Conservation (phyloP, 257 asterid genomes). For the Jacaranda copaia region DNA sequence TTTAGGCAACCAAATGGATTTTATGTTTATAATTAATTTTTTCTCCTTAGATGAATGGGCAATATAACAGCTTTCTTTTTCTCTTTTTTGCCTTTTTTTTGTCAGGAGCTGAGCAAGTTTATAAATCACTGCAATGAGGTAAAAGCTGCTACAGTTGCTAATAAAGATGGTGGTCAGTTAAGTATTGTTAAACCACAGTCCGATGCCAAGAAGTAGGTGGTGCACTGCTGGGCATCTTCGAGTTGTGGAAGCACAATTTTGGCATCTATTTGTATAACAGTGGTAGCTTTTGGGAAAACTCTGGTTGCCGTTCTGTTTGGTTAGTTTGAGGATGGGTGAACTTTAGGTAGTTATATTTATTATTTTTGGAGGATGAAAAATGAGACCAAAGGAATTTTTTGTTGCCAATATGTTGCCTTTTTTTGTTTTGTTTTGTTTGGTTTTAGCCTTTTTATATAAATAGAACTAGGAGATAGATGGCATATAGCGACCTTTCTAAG, state of each 20-base stretch:
- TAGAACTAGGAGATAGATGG: too few species aligned
- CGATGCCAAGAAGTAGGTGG: conserved; percentile 61
- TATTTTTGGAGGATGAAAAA: too few species aligned
- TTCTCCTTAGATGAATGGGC: not conserved
- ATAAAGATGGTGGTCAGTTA: conserved; percentile 91
- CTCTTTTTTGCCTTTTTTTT: not conserved
- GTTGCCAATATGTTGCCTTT: too few species aligned
- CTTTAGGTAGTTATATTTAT: not conserved
- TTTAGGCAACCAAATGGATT: not conserved
- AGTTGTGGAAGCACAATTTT: conserved; percentile 28
- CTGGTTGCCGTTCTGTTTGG: not conserved
- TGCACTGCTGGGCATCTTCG: conserved; percentile 5
- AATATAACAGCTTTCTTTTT: not conserved
- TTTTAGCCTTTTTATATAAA: too few species aligned
- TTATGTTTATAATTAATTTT: not conserved
- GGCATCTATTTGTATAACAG: conserved; percentile 21
- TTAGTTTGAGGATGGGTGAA: not conserved
- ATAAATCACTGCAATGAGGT: conserved; percentile 59
- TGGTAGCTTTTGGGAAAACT: conserved; percentile 1
- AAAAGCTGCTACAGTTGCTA: conserved; percentile 82
- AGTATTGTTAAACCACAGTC: conserved; percentile 60
- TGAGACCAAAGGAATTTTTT: too few species aligned
- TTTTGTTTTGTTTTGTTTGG: too few species aligned
- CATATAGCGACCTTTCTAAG: too few species aligned
- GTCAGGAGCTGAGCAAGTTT: conserved; percentile 60